A percentile compares a stretch with the other conserved stretches of the same genome.
Conservation (phyloP, 225 moss, liverwort and hornwort genomes). For the Physcomitrium patens region DNA sequence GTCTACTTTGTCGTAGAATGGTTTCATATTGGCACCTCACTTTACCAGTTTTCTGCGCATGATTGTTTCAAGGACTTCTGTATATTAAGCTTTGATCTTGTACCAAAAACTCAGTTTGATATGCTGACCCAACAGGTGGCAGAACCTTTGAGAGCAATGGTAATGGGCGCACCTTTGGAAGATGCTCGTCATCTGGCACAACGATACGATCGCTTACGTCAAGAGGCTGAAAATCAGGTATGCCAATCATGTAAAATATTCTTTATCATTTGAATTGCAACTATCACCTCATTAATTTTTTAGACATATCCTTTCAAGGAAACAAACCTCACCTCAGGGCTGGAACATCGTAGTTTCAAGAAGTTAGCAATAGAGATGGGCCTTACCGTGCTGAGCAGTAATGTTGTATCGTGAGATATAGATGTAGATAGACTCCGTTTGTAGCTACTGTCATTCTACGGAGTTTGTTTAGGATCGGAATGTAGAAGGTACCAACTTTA, state of each 20-base stretch:
- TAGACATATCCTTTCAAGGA: not conserved
- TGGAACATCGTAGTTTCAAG: conserved; percentile 17
- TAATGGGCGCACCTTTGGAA: conserved; percentile 93
- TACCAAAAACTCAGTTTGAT: conserved; percentile 6
- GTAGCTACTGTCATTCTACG: not conserved
- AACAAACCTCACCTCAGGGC: not conserved
- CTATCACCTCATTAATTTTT: not conserved
- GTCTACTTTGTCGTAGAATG: not conserved
- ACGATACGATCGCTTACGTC: conserved; percentile 91
- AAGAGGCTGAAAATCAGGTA: conserved; percentile 96
- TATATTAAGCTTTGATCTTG: not conserved
- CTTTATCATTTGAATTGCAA: conserved; percentile 25
- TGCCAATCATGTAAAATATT: not conserved
- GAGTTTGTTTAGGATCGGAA: not conserved
- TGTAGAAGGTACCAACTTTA: conserved; percentile 17
- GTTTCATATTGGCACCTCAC: not conserved
- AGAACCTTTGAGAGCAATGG: conserved; percentile 91
- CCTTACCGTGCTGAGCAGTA: not conserved
- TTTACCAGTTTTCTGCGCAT: not conserved
- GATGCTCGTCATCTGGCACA: conserved; percentile 95
- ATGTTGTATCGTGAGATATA: not conserved
- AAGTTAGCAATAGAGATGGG: not conserved
- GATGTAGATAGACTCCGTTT: not conserved
- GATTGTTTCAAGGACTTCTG: conserved; percentile 1
- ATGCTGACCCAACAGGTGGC: conserved; percentile 60